Conservation (phyloP, 78 protist genomes). For the Dictyostelium capitatum region DNA sequence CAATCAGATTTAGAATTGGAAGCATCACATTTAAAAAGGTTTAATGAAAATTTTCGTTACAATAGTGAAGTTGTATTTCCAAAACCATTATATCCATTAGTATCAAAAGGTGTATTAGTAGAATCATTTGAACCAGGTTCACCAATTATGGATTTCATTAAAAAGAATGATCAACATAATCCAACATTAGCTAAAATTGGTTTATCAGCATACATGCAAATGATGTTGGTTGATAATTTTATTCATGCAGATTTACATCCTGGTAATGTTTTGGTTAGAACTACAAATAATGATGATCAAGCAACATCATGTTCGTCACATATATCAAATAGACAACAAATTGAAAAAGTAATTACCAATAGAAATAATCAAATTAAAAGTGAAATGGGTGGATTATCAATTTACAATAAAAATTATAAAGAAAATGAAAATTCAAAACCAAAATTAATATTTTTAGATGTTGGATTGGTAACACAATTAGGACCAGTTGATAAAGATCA, state of each 20-base stretch:
- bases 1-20: constrained; percentile 47
- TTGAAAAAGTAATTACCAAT: not conserved
- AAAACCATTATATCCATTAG: constrained; percentile 53
- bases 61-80: constrained; percentile 58
- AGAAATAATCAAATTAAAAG: not conserved
- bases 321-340: not conserved
- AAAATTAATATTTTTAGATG: constrained; percentile 74
- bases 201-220: constrained; percentile 74
- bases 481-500: constrained; percentile 39
- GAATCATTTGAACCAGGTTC: constrained; percentile 84
- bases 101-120: constrained; percentile 46
- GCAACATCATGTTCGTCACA: not conserved
- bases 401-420: not conserved
- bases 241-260: constrained; percentile 86
- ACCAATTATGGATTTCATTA: constrained; percentile 57
- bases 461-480: constrained; percentile 77
- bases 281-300: not conserved
- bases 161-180: constrained; percentile 18
- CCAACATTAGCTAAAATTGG: constrained; percentile 77
- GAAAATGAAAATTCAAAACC: not conserved
- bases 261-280: constrained; percentile 69
- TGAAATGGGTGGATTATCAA: not conserved
- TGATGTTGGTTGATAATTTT: constrained; percentile 85
- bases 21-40: constrained; percentile 45
- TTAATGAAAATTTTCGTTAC: constrained; percentile 38